Base-by-base conservation (phyloP, 768 basidiomycete genomes). In the Tylopilus plumbeoviolaceoides region DNA sequence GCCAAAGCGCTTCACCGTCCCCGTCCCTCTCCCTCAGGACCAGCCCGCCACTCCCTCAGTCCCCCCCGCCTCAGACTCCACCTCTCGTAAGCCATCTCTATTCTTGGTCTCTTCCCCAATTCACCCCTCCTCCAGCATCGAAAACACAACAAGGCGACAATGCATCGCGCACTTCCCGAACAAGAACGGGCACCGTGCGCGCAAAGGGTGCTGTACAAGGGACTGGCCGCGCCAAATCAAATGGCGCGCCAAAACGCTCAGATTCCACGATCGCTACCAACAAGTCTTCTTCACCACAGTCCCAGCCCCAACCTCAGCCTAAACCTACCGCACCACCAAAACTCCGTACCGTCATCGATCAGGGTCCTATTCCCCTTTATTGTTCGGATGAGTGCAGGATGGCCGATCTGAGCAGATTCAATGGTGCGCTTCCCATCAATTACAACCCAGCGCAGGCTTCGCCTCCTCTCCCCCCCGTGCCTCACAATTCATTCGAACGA, bases 341-440 rank as follows among this genome's bases (percentile, higher is more conserved):
- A 64, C 75, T 79, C 40, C 82, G 82, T 43, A 82, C 82, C 11
- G 75, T 89, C 71, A 90, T 91, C 72, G 87, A 89, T 72, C 87
- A 87, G 66, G 76, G 76, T 1, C 89, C 87, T n/a, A 82, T 80
- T 1, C 89, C 89, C 18, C 78, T 91, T 53, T 91, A 92, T 72
- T 92, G 89, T 70, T 91, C 89, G 1, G 86, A 89, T 56, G 79
- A 85, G 62, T 92, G 89, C 65, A 76, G 80, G 54, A 67, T 83
- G 39, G 71, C 72, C 38, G 89, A 91, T 67, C 64, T 83, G 59
- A 72, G 74, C 61, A 66, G 66, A 60, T 62, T 61, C 25, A 65
- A 72, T 36, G 71, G 71, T 33, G 70, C 65, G 47, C 70, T 78
- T 44, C 74, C 74, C 48, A 72, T 76, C 62, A 65, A 78, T 57